Evolutionary conservation across 2,329 filamentous ascomycete species (phyloP).

Genomic region (Pseudopithomyces maydicus): DNA sequence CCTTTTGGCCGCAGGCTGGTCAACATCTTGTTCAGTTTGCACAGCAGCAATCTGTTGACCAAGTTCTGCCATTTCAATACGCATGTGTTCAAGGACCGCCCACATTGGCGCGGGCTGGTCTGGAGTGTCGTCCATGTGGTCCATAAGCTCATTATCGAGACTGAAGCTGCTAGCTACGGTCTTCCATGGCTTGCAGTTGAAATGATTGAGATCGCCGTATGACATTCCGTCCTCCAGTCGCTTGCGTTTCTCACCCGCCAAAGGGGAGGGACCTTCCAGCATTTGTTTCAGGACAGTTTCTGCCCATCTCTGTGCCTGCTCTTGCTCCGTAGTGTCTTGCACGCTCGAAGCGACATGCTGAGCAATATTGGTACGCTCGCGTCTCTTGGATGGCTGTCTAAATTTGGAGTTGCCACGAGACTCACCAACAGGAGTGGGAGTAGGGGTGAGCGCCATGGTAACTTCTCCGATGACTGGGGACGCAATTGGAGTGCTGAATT

Average conservation of each 20-base stretch:
- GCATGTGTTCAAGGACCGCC: constrained; percentile 34
- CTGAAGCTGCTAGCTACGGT: constrained; percentile 27
- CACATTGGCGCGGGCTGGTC: constrained; percentile 32
- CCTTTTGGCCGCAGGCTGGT: constrained; percentile 23
- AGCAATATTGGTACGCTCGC: constrained; percentile 15
- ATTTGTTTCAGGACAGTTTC: constrained; percentile 25
- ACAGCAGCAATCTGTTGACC: neutral
- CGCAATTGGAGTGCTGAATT: neutral
- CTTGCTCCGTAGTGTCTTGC: constrained; percentile 19
- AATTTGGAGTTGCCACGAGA: constrained; percentile 18
- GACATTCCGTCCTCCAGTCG: constrained; percentile 31
- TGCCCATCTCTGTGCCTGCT: constrained; percentile 33
- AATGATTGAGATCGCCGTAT: constrained; percentile 29
- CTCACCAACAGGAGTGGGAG: constrained; percentile 35
- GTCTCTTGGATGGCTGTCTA: constrained; percentile 19
- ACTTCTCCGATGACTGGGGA: constrained; percentile 9
- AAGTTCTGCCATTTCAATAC: constrained; percentile 22
- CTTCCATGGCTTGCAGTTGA: constrained; percentile 41
- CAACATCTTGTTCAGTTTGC: neutral
- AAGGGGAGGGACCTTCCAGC: constrained; percentile 16
- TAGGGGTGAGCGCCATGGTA: constrained; percentile 28
- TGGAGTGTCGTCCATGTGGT: constrained; percentile 27
- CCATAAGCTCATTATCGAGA: constrained; percentile 26
- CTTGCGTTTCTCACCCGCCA: constrained; percentile 34
- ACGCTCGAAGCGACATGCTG: constrained; percentile 25